These are phyloP conservation scores for Sporothrix globosa DNA, from an alignment of 2,329 filamentous ascomycete genomes.

Conservation along the genomic window DNA sequence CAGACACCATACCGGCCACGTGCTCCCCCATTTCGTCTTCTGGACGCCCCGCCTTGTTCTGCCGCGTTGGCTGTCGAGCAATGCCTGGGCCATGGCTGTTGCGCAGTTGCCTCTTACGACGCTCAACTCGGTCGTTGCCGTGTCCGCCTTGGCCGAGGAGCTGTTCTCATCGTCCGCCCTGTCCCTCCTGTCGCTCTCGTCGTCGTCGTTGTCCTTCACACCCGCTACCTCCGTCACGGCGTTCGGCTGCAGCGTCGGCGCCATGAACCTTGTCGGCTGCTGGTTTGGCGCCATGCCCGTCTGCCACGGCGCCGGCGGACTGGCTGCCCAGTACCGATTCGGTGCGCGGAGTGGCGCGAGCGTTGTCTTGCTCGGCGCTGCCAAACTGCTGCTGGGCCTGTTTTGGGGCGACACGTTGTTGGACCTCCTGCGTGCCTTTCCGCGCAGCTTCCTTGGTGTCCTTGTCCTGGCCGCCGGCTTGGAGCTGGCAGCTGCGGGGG, in stretches of 20 bases:
- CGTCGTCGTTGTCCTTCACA: neutral
- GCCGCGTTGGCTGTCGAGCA: conserved; percentile 44
- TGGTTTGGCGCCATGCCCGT: conserved; percentile 97
- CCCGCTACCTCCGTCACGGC: conserved; percentile 67
- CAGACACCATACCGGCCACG: conserved; percentile 37
- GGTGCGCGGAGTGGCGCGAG: conserved; percentile 86
- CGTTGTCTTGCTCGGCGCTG: conserved; percentile 74
- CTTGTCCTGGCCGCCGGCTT: conserved; percentile 90
- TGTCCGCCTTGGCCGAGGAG: conserved; percentile 75
- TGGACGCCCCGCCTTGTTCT: conserved; percentile 64
- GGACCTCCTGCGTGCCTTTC: conserved; percentile 70
- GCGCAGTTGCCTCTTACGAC: conserved; percentile 90
- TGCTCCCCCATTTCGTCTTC: conserved; percentile 57
- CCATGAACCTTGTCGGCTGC: conserved; percentile 82
- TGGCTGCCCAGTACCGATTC: conserved; percentile 90
- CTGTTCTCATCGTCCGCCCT: conserved; percentile 61
- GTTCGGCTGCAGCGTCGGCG: conserved; percentile 77
- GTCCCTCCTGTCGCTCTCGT: conserved; percentile 44
- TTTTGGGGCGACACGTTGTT: conserved; percentile 75
- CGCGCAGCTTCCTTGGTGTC: conserved; percentile 75
- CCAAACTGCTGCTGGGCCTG: conserved; percentile 77
- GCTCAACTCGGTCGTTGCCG: conserved; percentile 89
- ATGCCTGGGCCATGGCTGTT: conserved; percentile 64
- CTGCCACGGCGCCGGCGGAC: conserved; percentile 87
- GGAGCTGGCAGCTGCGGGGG: conserved; percentile 83